Evolutionary conservation across 768 basidiomycete species (phyloP).

Genomic region (Tulasnella sp.): DNA sequence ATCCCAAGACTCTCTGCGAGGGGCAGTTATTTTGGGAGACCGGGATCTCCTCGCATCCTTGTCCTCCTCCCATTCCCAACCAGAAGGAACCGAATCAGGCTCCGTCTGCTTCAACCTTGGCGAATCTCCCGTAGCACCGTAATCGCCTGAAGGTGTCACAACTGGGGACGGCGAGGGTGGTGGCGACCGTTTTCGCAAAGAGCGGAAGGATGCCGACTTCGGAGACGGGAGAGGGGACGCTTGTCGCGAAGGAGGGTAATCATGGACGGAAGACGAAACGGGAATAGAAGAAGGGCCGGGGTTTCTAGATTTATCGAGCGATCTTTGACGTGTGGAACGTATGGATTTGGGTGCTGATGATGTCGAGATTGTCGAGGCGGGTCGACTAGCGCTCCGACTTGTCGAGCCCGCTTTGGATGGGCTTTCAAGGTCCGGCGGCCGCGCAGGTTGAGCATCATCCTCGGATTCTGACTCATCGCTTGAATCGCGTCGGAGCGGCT

Average conservation of each 20-base stretch:
- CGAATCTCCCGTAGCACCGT: constrained; percentile 26
- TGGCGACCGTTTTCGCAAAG: constrained; percentile 34
- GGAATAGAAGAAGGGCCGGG: not conserved
- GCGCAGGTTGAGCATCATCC: constrained; percentile 32
- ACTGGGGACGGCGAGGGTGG: constrained; percentile 36
- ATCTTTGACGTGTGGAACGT: not conserved
- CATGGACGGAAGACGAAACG: not conserved
- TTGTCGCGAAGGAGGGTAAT: constrained; percentile 27
- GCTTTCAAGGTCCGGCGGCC: constrained; percentile 5
- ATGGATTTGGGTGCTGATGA: constrained; percentile 33
- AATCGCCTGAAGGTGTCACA: constrained; percentile 23
- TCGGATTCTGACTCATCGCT: constrained; percentile 33
- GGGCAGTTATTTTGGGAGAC: not conserved
- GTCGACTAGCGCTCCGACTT: constrained; percentile 23
- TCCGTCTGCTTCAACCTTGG: constrained; percentile 21
- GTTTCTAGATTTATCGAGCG: not conserved
- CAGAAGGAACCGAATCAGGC: constrained; percentile 4
- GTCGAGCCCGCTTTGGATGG: constrained; percentile 14
- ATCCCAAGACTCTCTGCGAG: constrained; percentile 25
- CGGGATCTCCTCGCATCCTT: not conserved
- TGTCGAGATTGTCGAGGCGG: constrained; percentile 6
- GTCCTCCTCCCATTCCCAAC: constrained; percentile 32
- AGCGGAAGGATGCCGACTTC: not conserved
- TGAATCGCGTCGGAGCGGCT: constrained; percentile 29
- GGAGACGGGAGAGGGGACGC: constrained; percentile 22